Evolutionary conservation across 768 basidiomycete genomes (phyloP), one percentile per base, ranked within the genome.

Genomic region (Leccinellum rugosiceps): DNA sequence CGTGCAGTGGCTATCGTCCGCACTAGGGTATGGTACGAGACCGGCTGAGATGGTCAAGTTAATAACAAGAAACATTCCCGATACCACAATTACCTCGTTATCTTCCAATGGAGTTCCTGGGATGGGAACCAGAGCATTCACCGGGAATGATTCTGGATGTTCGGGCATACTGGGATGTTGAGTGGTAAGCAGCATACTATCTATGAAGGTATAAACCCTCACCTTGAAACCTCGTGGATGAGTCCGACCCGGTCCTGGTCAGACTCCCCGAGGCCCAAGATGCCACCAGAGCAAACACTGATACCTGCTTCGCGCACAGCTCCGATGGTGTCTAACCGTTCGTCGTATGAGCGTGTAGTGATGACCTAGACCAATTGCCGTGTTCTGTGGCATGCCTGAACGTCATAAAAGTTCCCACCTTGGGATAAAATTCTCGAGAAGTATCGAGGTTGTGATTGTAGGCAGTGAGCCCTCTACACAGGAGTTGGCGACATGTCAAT

Each of bases 391-490:
- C 32, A 50, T 49, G 32, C 30, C 49, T 28, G 50, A 32, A 59
- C 28, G 6, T 49, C 54, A 31, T 10, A 19, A 43, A 26, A 9
- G n/a, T 5, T 47, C 77, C 46, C 63, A 91, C 94, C 77, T 90
- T 78, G 19, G 96, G 96, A 71, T 98, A 98, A 75, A 88, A 94
- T 75, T 98, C 96, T 60, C 96, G 83, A 31, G 95, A 98, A 0
- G 96, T 99, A 73, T 99, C 96, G 54, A 99, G 83, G 73, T 99
- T 99, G 72, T 99, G 96, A 71, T 99, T 99, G 75, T 98, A 98
- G 2, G 96, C 96, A 47, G 94, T 97, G 66, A 98, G 75, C 30
- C 96, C 96, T 34, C 90, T 92, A 60, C 38, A 34, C 4, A 19
- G 6, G 19, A 15, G 52, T 64, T 0, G 51, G 43, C 11, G 41